phyloP scores from a whole-genome alignment of 441 rosid genomes.

The Pelargonium cotyledonis region DNA sequence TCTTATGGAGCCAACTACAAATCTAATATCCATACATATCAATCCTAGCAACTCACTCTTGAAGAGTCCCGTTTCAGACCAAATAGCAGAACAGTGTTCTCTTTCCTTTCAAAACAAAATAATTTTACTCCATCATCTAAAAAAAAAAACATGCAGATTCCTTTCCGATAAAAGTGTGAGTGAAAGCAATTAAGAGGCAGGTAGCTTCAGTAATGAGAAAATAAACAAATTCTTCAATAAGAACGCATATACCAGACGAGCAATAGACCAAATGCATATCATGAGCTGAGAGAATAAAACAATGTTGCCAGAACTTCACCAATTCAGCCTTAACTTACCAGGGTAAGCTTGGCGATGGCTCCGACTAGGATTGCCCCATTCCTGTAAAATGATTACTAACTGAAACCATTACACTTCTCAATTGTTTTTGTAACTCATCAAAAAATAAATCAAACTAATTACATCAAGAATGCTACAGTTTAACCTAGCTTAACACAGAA shows the following conservation, averaged over 20 bases:
- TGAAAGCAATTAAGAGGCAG: not conserved
- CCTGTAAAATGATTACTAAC: not conserved
- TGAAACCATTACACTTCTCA: not conserved
- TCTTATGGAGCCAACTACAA: not conserved
- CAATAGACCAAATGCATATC: not conserved
- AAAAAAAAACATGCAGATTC: not conserved
- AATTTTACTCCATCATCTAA: not conserved
- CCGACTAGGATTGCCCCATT: not conserved
- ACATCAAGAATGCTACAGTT: no score
- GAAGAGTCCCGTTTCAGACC: slow-evolving; percentile 1
- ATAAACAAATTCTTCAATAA: not conserved
- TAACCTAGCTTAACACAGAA: not conserved
- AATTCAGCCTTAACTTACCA: not conserved
- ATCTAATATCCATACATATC: not conserved
- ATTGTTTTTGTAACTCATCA: not conserved
- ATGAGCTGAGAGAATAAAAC: not conserved
- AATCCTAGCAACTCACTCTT: slow-evolving; percentile 4
- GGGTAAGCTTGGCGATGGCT: not conserved
- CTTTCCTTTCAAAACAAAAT: not conserved
- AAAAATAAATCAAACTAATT: not conserved
- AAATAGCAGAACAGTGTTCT: not conserved
- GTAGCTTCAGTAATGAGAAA: not conserved
- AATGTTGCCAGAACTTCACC: not conserved
- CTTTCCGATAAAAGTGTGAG: not conserved
- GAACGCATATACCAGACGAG: not conserved